Evolutionary conservation across 2,329 filamentous ascomycete species (phyloP).

Genomic region (Alternaria brassicae): DNA sequence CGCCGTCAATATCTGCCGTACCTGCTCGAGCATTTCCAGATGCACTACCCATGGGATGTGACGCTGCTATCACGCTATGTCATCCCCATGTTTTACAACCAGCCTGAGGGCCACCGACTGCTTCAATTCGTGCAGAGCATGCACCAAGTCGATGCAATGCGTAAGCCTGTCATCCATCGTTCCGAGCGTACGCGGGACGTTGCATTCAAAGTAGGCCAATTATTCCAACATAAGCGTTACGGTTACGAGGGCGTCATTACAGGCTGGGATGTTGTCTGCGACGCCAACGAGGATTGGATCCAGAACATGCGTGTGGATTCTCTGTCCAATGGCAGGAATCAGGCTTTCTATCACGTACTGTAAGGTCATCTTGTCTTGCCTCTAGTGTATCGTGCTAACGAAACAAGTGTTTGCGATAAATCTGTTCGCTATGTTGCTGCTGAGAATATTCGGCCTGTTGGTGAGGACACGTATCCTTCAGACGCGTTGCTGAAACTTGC

Average conservation of each 20-base stretch:
- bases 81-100: conserved; percentile 64
- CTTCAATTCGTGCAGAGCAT: conserved; percentile 63
- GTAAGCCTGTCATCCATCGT: conserved; percentile 49
- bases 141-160: conserved; percentile 63
- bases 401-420: conserved; percentile 69
- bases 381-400: not conserved
- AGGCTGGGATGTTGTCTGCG: conserved; percentile 78
- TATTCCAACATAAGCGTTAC: conserved; percentile 84
- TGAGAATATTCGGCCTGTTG: conserved; percentile 71
- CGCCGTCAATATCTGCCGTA: conserved; percentile 67
- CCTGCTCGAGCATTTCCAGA: conserved; percentile 69
- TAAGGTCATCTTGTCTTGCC: conserved; percentile 61
- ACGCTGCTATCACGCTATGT: conserved; percentile 74
- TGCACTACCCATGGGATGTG: conserved; percentile 73
- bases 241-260: conserved; percentile 81
- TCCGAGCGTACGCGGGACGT: conserved; percentile 25
- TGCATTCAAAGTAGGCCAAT: conserved; percentile 69
- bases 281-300: conserved; percentile 68
- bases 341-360: conserved; percentile 87
- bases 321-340: conserved; percentile 65
- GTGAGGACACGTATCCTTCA: conserved; percentile 52
- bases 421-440: conserved; percentile 78
- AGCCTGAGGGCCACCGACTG: conserved; percentile 62
- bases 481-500: conserved; percentile 72
- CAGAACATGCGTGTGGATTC: conserved; percentile 67